These are phyloP conservation scores for Cyclospora cayetanensis DNA, from an alignment of 169 alveolate species.

Conservation along the genomic window DNA sequence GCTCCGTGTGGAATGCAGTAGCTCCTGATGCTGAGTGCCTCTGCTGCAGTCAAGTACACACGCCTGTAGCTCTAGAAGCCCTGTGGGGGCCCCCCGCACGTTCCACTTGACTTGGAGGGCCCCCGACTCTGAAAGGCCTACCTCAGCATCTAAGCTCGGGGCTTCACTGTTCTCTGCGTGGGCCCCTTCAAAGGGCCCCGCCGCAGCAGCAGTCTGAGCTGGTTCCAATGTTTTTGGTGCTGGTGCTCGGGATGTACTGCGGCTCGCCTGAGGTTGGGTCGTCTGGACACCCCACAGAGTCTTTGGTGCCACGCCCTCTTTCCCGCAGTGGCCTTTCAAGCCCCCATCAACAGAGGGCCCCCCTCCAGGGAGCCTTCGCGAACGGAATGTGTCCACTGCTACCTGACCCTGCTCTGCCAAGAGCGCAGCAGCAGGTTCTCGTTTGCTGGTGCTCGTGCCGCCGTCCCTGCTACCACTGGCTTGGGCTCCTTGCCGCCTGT, in stretches of 20 bases:
- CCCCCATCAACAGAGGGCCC: slow-evolving; percentile 33
- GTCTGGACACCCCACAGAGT: slow-evolving; percentile 23
- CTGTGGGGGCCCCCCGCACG: neutral
- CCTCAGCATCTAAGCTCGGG: neutral
- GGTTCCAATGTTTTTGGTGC: neutral
- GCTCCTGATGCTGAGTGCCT: slow-evolving; percentile 11
- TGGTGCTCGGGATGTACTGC: slow-evolving; percentile 27
- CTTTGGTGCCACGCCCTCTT: too few relatives aligned
- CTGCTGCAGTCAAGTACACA: slow-evolving; percentile 18
- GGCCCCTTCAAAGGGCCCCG: neutral
- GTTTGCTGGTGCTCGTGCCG: too few relatives aligned
- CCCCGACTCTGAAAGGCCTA: neutral
- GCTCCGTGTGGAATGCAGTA: neutral
- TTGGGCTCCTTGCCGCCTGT: too few relatives aligned
- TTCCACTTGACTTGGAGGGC: neutral
- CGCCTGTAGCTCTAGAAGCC: slow-evolving; percentile 18
- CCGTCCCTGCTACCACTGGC: too few relatives aligned
- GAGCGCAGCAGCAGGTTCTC: too few relatives aligned
- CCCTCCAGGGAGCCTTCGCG: slow-evolving; percentile 13
- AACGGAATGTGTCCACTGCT: too few relatives aligned
- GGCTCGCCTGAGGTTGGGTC: neutral
- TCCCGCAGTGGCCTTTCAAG: too few relatives aligned
- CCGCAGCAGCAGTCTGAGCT: neutral
- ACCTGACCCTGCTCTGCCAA: too few relatives aligned
- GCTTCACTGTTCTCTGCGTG: neutral